A percentile compares a stretch with the other conserved stretches of the same genome.
Conservation (phyloP, 768 basidiomycete genomes). For the Kwoniella sp. region DNA sequence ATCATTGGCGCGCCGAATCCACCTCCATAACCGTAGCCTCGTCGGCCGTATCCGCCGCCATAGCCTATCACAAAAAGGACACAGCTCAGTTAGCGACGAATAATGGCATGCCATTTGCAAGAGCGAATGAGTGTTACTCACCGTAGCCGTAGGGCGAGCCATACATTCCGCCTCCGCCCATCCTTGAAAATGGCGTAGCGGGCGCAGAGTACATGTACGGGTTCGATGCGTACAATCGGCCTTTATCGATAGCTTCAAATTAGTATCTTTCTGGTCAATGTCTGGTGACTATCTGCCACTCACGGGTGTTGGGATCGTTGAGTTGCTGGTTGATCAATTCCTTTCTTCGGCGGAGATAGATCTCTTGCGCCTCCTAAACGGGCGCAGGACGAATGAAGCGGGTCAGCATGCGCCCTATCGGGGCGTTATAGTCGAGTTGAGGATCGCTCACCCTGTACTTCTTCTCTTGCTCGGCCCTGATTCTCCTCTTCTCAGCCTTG, state of each 20-base stretch:
- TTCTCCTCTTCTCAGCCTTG: constrained; percentile 38
- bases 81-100: constrained; percentile 31
- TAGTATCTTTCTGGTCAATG: not conserved
- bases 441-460: constrained; percentile 40
- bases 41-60: constrained; percentile 15
- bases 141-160: constrained; percentile 45
- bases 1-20: constrained; percentile 27
- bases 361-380: constrained; percentile 37
- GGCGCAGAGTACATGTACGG: constrained; percentile 45
- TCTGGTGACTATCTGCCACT: constrained; percentile 7
- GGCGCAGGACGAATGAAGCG: not conserved
- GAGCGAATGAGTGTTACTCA: constrained; percentile 24
- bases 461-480: constrained; percentile 24
- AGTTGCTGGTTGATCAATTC: constrained; percentile 38
- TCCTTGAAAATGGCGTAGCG: constrained; percentile 26
- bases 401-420: not conserved
- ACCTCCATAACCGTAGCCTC: constrained; percentile 15
- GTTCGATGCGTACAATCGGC: constrained; percentile 35
- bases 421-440: too few relatives aligned
- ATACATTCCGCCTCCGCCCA: constrained; percentile 30
- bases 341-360: constrained; percentile 36
- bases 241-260: constrained; percentile 25
- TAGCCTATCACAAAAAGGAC: constrained; percentile 26
- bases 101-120: constrained; percentile 34
- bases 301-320: constrained; percentile 39